phyloP scores from a whole-genome alignment of 805 yeast species.

The Lachancea nothofagi region DNA sequence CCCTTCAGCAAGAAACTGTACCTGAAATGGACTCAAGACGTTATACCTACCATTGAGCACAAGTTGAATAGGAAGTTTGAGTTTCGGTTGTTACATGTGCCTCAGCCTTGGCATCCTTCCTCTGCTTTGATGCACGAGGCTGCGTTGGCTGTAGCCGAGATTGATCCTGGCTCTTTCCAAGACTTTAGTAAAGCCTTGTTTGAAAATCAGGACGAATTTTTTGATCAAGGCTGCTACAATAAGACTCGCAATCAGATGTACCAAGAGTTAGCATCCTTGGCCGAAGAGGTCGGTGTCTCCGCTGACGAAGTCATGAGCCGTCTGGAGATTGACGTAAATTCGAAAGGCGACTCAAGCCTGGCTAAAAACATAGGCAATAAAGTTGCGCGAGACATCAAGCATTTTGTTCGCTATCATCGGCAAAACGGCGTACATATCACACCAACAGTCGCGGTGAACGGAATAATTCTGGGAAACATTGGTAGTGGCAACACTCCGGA shows the following conservation, averaged over 20 bases:
- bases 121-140: conserved; percentile 5
- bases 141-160: conserved; percentile 4
- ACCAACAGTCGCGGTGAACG: conserved; percentile 8
- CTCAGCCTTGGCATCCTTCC: conserved; percentile 9
- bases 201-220: conserved; percentile 5
- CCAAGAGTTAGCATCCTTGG: conserved; percentile 5
- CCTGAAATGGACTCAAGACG: conserved; percentile 5
- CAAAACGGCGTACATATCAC: conserved; percentile 10
- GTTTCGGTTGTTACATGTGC: conserved; percentile 4
- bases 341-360: not conserved
- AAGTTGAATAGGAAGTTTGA: conserved; percentile 2
- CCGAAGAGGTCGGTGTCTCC: conserved; percentile 4
- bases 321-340: conserved; percentile 2
- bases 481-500: conserved; percentile 8
- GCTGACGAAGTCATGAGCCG: not conserved
- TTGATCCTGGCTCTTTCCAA: conserved; percentile 1
- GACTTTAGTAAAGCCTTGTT: conserved; percentile 2
- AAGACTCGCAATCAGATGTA: conserved; percentile 5
- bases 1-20: conserved; percentile 4
- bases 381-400: conserved; percentile 4
- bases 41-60: conserved; percentile 4
- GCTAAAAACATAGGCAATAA: conserved; percentile 5
- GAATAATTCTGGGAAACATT: conserved; percentile 3
- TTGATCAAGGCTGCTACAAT: conserved; percentile 3
- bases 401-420: conserved; percentile 7